Evolutionary conservation across 2,329 filamentous ascomycete species (phyloP).

Genomic region (Emergomyces africanus): DNA sequence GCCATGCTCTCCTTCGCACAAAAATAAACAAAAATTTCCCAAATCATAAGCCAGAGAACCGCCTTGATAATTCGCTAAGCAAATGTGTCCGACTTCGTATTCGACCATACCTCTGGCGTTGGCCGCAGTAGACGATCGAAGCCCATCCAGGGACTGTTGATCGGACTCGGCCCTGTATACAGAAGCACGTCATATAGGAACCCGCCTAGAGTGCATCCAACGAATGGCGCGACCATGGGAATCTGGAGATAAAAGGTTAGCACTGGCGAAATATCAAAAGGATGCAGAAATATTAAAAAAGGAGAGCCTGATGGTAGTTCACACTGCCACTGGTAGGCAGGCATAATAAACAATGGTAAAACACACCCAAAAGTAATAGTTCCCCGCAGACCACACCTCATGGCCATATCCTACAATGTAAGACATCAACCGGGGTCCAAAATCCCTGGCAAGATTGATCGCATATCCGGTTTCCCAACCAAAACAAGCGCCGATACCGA

Average conservation of each 20-base stretch:
- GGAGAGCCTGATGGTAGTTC: neutral
- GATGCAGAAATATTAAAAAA: neutral
- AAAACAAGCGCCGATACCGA: slow-evolving; percentile 59
- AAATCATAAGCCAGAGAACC: neutral
- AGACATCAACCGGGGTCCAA: slow-evolving; percentile 54
- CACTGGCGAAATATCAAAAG: neutral
- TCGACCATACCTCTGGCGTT: slow-evolving; percentile 9
- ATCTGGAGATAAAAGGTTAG: slow-evolving; percentile 33
- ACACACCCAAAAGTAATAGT: slow-evolving; percentile 59
- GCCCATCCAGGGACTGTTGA: slow-evolving; percentile 56
- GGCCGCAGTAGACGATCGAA: slow-evolving; percentile 39
- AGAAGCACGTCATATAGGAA: slow-evolving; percentile 56
- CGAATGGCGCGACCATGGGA: slow-evolving; percentile 59
- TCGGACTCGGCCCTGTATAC: slow-evolving; percentile 56
- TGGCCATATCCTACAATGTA: slow-evolving; percentile 56
- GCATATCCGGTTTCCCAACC: slow-evolving; percentile 68
- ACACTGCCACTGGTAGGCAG: slow-evolving; percentile 3
- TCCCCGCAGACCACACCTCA: slow-evolving; percentile 54
- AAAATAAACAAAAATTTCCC: neutral
- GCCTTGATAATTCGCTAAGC: neutral
- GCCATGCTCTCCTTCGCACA: neutral
- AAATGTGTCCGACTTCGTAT: slow-evolving; percentile 7
- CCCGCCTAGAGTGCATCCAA: slow-evolving; percentile 50
- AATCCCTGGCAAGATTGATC: slow-evolving; percentile 61
- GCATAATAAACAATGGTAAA: neutral